A percentile compares a stretch with the other conserved stretches of the same genome.
Evolutionary conservation across 1,284 basidiomycete species (phyloP).

Genomic region (Ustilago loliicola): DNA sequence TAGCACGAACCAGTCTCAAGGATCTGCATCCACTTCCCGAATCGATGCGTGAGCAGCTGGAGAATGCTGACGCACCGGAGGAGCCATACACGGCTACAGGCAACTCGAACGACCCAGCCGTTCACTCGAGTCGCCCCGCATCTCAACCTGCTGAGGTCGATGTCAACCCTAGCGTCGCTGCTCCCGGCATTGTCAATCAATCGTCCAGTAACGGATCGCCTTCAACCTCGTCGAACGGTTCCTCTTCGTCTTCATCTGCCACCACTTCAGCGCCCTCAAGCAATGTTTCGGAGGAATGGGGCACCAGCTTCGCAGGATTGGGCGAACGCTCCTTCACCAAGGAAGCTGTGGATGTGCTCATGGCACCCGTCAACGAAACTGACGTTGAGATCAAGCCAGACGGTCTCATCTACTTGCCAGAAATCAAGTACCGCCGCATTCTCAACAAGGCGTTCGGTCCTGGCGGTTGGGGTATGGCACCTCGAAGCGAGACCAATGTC

Average conservation of each 20-base stretch:
- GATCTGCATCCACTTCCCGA: slow-evolving; percentile 50
- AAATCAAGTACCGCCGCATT: slow-evolving; percentile 97
- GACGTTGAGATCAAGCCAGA: slow-evolving; percentile 97
- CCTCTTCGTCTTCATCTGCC: slow-evolving; percentile 8
- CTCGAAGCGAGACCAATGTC: slow-evolving; percentile 86
- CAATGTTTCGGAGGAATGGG: slow-evolving; percentile 77
- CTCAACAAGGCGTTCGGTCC: slow-evolving; percentile 95
- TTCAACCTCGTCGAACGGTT: slow-evolving; percentile 17
- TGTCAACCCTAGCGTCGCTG: slow-evolving; percentile 48
- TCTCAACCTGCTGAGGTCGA: slow-evolving; percentile 41
- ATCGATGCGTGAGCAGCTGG: slow-evolving; percentile 49
- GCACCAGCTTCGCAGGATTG: slow-evolving; percentile 85
- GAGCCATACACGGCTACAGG: slow-evolving; percentile 49
- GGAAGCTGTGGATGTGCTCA: slow-evolving; percentile 81
- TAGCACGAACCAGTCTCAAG: slow-evolving; percentile 39
- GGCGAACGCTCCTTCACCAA: slow-evolving; percentile 82
- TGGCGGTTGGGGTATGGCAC: slow-evolving; percentile 96
- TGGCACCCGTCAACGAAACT: slow-evolving; percentile 80
- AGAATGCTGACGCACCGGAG: slow-evolving; percentile 26
- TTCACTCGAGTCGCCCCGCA: slow-evolving; percentile 55
- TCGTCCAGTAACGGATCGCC: slow-evolving; percentile 15
- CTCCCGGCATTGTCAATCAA: slow-evolving; percentile 41
- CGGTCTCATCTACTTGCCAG: slow-evolving; percentile 93
- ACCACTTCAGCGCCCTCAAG: slow-evolving; percentile 19
- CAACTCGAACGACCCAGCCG: slow-evolving; percentile 55